Base-by-base conservation (phyloP, 768 basidiomycete genomes). In the Panaeolus papilionaceus region DNA sequence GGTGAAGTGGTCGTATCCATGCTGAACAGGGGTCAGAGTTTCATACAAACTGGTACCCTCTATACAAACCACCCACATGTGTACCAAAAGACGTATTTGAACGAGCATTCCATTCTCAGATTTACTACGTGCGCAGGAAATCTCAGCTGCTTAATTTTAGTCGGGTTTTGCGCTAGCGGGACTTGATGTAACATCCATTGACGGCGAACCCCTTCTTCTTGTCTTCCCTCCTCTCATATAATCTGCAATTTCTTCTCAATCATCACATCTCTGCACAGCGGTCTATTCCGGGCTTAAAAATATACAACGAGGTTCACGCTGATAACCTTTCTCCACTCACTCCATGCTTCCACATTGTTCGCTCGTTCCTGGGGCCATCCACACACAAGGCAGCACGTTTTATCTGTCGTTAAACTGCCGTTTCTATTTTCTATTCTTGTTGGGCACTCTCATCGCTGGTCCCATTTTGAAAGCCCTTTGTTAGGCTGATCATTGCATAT, bases 331-430 rank as follows among this genome's bases (percentile, higher is more conserved):
- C 28, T 28, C 54, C 33, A 16, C 54, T 33, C 14, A 12, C n/a
- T 12, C 26, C 11, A 58, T 58, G 16, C 16, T 58, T 58, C 54
- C 54, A 58, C 54, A 37, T 58, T 58, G 54, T 33, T 58, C 54
- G n/a, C 33, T 58, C 26, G 54, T 58, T 16, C 54, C 54, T 58
- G 54, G 14, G 33, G 54, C 1, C 33, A 58, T 51, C 20, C 10
- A 51, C 16, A 14, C 54, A 51, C 47, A 51, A 51, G 47, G 20
- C 12, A 7, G 47, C 47, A 37, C 54, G 11, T 58, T 58, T 58
- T 12, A 58, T 37, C 10, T 58, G 28, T 33, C 28, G 12, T 33
- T 7, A 9, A 8, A 51, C 12, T 58, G 26, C 6, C 33, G 28
- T 33, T 33, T 58, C 54, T 58, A 37, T 58, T 58, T 58, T 58